Percentiles rank a stretch among this genome's conserved stretches.
These are phyloP conservation scores for Hysterangium stoloniferum DNA, from an alignment of 768 basidiomycete species.

Conservation along the genomic window DNA sequence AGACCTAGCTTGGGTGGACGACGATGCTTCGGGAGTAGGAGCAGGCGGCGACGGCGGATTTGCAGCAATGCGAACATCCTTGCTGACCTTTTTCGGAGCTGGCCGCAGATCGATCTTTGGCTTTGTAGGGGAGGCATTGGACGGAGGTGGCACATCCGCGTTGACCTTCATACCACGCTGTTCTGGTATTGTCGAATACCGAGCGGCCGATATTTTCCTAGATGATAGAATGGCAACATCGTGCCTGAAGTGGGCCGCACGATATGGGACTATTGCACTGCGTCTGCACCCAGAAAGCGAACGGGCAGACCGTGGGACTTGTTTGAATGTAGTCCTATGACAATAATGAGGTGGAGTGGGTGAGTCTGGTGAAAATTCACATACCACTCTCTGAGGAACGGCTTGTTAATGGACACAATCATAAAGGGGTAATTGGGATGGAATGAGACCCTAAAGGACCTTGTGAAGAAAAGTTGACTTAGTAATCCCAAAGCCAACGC, in stretches of 20 bases:
- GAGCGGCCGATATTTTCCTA: not conserved
- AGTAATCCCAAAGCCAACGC: no score
- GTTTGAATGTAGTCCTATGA: conserved; percentile 3
- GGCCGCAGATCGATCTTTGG: conserved; percentile 56
- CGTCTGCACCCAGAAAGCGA: conserved; percentile 7
- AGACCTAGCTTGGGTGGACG: conserved; percentile 17
- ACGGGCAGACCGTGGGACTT: not conserved
- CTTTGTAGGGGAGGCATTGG: conserved; percentile 21
- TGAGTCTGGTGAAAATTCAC: not conserved
- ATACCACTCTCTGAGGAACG: conserved; percentile 7
- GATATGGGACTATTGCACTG: not conserved
- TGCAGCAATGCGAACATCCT: conserved; percentile 15
- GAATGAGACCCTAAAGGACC: no score
- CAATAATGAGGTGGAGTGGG: not conserved
- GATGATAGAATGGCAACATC: not conserved
- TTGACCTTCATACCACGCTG: not conserved
- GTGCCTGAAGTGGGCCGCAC: not conserved
- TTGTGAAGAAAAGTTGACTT: no score
- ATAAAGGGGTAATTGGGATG: no score
- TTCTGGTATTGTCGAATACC: conserved; percentile 5
- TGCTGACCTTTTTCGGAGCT: conserved; percentile 42
- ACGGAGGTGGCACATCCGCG: not conserved
- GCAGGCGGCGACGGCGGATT: conserved; percentile 25
- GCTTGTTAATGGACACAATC: conserved; percentile 1
- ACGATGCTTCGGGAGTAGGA: conserved; percentile 14